A percentile compares a stretch with the other conserved stretches of the same genome.
These are phyloP conservation scores for Jaapia argillacea DNA, from an alignment of 768 basidiomycete genomes.

Conservation along the genomic window DNA sequence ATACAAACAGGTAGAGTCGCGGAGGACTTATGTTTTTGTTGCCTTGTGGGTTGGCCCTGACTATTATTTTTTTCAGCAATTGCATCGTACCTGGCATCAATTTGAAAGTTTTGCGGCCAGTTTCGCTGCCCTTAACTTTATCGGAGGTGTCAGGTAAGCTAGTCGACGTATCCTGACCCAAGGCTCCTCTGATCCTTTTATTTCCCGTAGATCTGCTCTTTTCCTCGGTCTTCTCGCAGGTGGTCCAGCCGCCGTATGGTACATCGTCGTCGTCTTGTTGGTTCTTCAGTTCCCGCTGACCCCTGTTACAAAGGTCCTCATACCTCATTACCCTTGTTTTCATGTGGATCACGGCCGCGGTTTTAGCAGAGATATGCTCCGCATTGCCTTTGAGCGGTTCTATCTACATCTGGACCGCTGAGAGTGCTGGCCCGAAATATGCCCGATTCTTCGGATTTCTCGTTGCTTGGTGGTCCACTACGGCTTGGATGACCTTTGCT, in stretches of 20 bases:
- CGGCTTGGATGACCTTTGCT: slow-evolving; percentile 94
- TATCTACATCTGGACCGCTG: slow-evolving; percentile 93
- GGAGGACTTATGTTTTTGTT: background rate
- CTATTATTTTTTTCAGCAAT: slow-evolving; percentile 38
- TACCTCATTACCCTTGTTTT: slow-evolving; percentile 76
- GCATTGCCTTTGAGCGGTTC: slow-evolving; percentile 82
- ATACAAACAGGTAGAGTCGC: slow-evolving; percentile 59
- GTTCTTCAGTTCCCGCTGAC: background rate
- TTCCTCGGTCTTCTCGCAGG: slow-evolving; percentile 80
- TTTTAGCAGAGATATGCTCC: slow-evolving; percentile 87
- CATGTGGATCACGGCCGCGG: slow-evolving; percentile 81
- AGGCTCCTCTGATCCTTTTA: slow-evolving; percentile 1
- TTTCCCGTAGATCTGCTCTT: slow-evolving; percentile 53
- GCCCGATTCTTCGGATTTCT: slow-evolving; percentile 82
- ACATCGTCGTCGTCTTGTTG: slow-evolving; percentile 3
- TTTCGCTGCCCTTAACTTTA: slow-evolving; percentile 85
- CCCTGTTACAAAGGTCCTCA: slow-evolving; percentile 56
- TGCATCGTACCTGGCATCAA: slow-evolving; percentile 79
- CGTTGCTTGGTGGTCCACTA: slow-evolving; percentile 90
- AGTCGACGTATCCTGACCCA: background rate
- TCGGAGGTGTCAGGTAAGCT: slow-evolving; percentile 70
- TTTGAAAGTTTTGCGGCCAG: slow-evolving; percentile 83
- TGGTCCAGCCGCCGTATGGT: slow-evolving; percentile 85
- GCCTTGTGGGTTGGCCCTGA: background rate
- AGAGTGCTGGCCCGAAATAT: slow-evolving; percentile 82